Evolutionary conservation across 2,329 filamentous ascomycete genomes (phyloP), one percentile per base, ranked within the genome.

Genomic region (Monosporascus sp.): DNA sequence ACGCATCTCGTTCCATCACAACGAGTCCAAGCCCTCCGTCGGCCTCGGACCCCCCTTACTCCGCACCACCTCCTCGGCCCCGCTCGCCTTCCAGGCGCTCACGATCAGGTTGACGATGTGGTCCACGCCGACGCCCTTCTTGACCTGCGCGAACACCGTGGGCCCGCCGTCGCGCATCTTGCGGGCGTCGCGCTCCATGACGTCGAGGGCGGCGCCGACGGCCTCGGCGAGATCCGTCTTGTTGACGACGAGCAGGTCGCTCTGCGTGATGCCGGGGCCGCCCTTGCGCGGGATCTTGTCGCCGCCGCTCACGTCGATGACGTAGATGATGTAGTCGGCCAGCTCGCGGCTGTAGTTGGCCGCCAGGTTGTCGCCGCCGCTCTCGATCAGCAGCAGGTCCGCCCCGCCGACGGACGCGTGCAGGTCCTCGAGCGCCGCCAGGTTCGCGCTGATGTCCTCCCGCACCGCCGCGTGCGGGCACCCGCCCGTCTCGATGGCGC

Each of bases 201-300:
- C 90, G 20, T 74, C 80, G 61, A 99, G 69, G 70, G 97, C 94
- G 0, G 94, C 94, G 15, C 94, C 94, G 24, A 99, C 86, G 6
- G 89, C 83, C 72, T 92, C 87, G 0, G 94, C 92, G 59, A 99
- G 72, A 73, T 99, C 94, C 45, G 92, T 96, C 84, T 99, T 99
- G 73, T 99, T 99, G 49, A 99, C 90, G 20, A 99, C 82, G 59
- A 99, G 73, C 70, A 99, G 70, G 67, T 99, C 94, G 63, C 89
- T 94, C 74, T 97, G 93, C 5, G 94, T 99, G 69, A 99, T 99
- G 1, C 94, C 94, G 0, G 94, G 94, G 0, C 94, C 94, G 27
- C 94, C 94, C 75, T 99, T 99, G 27, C 94, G 76, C 0, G 94
- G 94, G 49, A 99, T 87, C 81, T 99, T 99, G 72, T 99, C 94